phyloP scores from a whole-genome alignment of 2,329 filamentous ascomycete species.

The Colletotrichum noveboracense region DNA sequence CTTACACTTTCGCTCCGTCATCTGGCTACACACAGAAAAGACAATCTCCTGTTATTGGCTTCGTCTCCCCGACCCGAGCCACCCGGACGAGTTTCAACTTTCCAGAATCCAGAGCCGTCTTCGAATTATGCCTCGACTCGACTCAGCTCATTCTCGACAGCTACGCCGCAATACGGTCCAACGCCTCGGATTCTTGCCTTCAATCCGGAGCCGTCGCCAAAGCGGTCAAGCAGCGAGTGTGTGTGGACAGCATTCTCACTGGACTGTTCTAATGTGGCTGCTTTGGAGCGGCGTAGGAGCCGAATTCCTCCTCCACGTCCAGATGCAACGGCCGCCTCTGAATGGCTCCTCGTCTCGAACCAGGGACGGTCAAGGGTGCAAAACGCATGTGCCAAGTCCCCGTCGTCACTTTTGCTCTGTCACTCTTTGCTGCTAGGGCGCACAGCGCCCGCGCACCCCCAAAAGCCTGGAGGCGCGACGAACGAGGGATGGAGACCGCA shows the following conservation, averaged over 20 bases:
- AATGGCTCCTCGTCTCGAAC: conserved; percentile 6
- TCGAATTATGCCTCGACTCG: not conserved
- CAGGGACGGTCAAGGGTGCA: conserved; percentile 8
- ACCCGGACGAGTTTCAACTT: conserved; percentile 5
- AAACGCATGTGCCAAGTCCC: conserved; percentile 15
- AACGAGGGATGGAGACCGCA: not conserved
- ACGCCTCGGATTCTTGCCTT: conserved; percentile 4
- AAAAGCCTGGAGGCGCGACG: not conserved
- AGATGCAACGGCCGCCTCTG: conserved; percentile 5
- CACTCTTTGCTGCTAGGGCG: not conserved
- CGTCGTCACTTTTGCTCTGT: conserved; percentile 1
- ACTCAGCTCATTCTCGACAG: not conserved
- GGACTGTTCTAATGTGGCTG: not conserved
- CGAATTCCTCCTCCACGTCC: conserved; percentile 9
- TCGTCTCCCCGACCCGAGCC: conserved; percentile 1
- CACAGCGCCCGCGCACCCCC: not conserved
- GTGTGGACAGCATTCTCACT: not conserved
- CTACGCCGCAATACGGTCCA: not conserved
- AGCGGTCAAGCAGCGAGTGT: conserved; percentile 5
- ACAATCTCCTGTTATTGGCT: not conserved
- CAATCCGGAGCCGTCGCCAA: conserved; percentile 2
- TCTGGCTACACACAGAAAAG: not conserved
- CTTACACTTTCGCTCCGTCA: conserved; percentile 17
- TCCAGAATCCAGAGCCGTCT: not conserved
- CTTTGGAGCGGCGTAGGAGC: conserved; percentile 3